Evolutionary conservation across 768 basidiomycete genomes (phyloP).

Genomic region (Pluteus cervinus): DNA sequence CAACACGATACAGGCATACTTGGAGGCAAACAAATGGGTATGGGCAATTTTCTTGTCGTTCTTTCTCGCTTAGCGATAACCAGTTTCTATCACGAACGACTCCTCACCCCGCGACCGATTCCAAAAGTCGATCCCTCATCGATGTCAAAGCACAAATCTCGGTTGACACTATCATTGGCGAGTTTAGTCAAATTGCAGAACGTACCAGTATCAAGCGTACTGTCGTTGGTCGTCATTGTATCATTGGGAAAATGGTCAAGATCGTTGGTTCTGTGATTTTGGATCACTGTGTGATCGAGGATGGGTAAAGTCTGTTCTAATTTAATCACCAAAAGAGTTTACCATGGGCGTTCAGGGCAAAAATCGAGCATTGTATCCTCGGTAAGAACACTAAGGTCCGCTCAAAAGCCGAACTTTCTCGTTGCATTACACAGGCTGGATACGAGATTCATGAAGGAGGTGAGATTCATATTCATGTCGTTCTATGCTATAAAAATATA

Average conservation of each 20-base stretch:
- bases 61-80: not conserved
- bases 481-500: not conserved
- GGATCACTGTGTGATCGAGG: conserved; percentile 84
- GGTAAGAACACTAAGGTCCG: conserved; percentile 73
- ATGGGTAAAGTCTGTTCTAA: conserved; percentile 53
- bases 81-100: conserved; percentile 49
- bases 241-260: conserved; percentile 80
- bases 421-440: conserved; percentile 71
- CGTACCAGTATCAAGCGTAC: conserved; percentile 75
- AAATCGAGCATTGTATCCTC: conserved; percentile 70
- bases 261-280: conserved; percentile 78
- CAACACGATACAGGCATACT: conserved; percentile 71
- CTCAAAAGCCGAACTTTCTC: conserved; percentile 56
- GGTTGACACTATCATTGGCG: conserved; percentile 72
- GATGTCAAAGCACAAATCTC: conserved; percentile 83
- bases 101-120: conserved; percentile 52
- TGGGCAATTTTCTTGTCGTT: conserved; percentile 12
- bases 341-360: conserved; percentile 41
- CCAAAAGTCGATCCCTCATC: conserved; percentile 61
- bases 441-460: conserved; percentile 67
- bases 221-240: conserved; percentile 76
- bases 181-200: conserved; percentile 79
- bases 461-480: conserved; percentile 19
- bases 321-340: conserved; percentile 2
- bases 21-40: conserved; percentile 79